These are phyloP conservation scores for Phaeosphaeriaceae sp. DNA, from an alignment of 2,329 filamentous ascomycete species.

Conservation along the genomic window DNA sequence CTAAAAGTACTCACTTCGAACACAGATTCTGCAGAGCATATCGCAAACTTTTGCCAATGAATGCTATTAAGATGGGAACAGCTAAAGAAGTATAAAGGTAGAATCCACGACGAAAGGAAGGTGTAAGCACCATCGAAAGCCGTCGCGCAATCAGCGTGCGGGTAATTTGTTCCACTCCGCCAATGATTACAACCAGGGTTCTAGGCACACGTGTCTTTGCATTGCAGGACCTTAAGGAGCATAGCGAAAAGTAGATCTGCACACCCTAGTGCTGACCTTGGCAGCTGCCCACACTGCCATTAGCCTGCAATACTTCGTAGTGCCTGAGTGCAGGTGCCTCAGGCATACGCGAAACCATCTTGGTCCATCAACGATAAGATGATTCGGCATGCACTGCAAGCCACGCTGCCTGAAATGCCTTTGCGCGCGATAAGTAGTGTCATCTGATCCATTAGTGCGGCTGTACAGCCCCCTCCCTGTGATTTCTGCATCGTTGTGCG, in stretches of 20 bases:
- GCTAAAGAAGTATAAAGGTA: too few species aligned
- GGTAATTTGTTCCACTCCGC: not conserved
- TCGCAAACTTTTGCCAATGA: not conserved
- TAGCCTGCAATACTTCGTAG: not conserved
- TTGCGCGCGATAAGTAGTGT: not conserved
- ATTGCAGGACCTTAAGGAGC: not conserved
- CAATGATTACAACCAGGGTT: not conserved
- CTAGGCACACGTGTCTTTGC: not conserved
- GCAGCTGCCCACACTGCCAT: not conserved
- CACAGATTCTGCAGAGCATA: slow-evolving; percentile 20
- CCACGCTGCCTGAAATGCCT: not conserved
- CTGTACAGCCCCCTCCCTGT: not conserved
- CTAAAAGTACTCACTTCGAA: not conserved
- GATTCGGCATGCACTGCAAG: not conserved
- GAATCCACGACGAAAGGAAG: too few species aligned
- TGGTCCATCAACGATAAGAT: not conserved
- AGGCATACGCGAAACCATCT: not conserved
- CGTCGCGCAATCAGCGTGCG: not conserved
- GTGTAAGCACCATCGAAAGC: not conserved
- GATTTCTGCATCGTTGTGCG: not conserved
- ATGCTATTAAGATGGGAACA: too few species aligned
- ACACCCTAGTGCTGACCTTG: not conserved
- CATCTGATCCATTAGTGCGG: not conserved
- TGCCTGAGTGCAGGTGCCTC: not conserved
- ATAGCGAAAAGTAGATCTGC: not conserved